A percentile compares a stretch with the other conserved stretches of the same genome.
Conservation (phyloP, 306 rosid genomes). For the Aeschynomene evenia region DNA sequence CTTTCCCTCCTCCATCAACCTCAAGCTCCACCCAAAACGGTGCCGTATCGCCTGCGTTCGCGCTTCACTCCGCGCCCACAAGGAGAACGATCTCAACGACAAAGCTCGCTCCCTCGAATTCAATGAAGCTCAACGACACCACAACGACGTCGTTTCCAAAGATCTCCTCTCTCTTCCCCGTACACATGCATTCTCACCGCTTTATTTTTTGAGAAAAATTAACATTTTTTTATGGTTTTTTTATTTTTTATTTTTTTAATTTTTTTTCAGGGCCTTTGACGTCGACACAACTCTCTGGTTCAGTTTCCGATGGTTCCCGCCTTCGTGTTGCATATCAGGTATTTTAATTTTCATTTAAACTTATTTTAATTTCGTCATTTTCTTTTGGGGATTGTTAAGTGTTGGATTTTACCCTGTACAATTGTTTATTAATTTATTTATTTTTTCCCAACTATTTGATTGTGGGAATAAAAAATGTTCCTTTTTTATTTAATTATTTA, state of each 20-base stretch:
- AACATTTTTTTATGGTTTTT: not conserved
- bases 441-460: not conserved
- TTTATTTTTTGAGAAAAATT: no score
- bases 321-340: constrained; percentile 97
- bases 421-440: no score
- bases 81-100: constrained; percentile 25
- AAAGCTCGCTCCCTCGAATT: constrained; percentile 40
- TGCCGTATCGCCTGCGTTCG: constrained; percentile 35
- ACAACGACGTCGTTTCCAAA: constrained; percentile 44
- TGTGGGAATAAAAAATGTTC: not conserved
- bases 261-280: constrained; percentile 68
- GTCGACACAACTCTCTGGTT: constrained; percentile 44
- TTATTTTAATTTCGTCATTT: not conserved
- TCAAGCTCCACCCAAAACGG: constrained; percentile 32
- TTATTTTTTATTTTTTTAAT: not conserved
- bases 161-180: constrained; percentile 63
- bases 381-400: not conserved
- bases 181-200: constrained; percentile 9
- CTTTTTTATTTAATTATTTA: no score
- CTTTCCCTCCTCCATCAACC: not conserved
- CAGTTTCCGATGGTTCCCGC: constrained; percentile 60
- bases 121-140: not conserved
- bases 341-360: not conserved
- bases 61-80: constrained; percentile 27
- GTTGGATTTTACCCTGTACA: not conserved